A percentile compares a stretch with the other conserved stretches of the same genome.
Conservation (phyloP, 2,329 filamentous ascomycete genomes). For the Botrytis porri region DNA sequence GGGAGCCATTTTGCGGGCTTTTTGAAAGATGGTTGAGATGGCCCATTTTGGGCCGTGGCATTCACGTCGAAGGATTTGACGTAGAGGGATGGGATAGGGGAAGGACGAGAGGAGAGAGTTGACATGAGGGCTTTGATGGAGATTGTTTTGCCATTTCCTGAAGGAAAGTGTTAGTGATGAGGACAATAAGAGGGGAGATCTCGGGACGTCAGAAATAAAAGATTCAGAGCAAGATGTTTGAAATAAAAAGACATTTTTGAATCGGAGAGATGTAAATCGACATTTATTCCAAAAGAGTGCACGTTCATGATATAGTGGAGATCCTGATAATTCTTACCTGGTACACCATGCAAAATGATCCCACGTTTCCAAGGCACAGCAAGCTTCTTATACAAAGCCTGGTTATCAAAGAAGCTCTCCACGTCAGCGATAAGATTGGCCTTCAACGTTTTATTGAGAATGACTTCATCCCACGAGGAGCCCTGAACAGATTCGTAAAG, state of each 20-base stretch:
- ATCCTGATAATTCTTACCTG: constrained; percentile 26
- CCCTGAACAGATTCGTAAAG: constrained; percentile 55
- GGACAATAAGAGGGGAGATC: no score
- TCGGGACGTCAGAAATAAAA: background rate
- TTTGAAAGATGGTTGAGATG: constrained; percentile 54
- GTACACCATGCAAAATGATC: constrained; percentile 64
- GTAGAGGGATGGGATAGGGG: constrained; percentile 57
- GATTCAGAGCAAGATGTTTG: background rate
- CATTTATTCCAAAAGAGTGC: background rate
- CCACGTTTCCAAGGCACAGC: constrained; percentile 69
- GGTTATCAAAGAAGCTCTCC: constrained; percentile 58
- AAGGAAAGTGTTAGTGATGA: background rate
- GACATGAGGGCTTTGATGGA: constrained; percentile 70
- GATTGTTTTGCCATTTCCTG: constrained; percentile 68
- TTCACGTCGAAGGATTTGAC: constrained; percentile 52
- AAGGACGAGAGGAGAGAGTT: constrained; percentile 50
- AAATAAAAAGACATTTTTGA: background rate
- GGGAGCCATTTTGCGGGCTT: constrained; percentile 60
- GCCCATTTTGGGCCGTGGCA: constrained; percentile 50
- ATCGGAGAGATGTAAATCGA: background rate
- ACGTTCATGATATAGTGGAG: background rate
- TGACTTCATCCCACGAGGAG: constrained; percentile 61
- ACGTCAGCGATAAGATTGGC: constrained; percentile 60
- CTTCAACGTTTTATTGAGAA: constrained; percentile 64
- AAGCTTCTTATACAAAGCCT: constrained; percentile 55